Evolutionary conservation across 2,329 filamentous ascomycete genomes (phyloP), one percentile per base, ranked within the genome.

Genomic region (Dactylellina cionopaga): DNA sequence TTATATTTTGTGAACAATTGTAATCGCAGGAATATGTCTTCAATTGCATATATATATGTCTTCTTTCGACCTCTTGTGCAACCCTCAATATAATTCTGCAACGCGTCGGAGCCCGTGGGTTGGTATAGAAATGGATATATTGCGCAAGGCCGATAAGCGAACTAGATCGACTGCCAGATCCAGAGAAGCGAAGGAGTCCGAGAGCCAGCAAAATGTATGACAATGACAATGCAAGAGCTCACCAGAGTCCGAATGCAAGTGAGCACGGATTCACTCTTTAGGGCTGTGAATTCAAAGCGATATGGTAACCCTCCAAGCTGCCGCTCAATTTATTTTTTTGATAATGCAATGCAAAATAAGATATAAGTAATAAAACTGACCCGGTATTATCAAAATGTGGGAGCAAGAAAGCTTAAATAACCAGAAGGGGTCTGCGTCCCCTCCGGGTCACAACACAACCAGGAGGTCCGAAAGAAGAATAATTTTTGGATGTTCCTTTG

Each of bases 81-180:
- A 64, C 60, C 47, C 5, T 5, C 7, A n/a, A 25, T 37, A 11
- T 15, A 24, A 25, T 41, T 65, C 44, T 44, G 24, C 31, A 52
- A 66, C 31, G 41, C 31, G 33, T 35, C 3, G 29, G 43, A 47
- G 19, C 24, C 24, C 43, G 43, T 47, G 51, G 31, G 17, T 47
- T 66, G 62, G 31, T 55, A 41, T 33, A 55, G 5, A 37, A 27
- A 64, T 52, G 31, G 49, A 39, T 64, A 59, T 58, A 58, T 72
- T 72, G 59, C 68, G 68, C 68, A 72, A 72, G 54, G 37, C 59
- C 51, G 68, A 72, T 72, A 72, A 72, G 68, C 68, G 68, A 72
- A 71, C 58, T 51, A 72, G 68, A 72, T 72, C 52, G 47, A 60
- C 68, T 65, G 59, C 68, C 59, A 72, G 68, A 72, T 72, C 68